Conservation (phyloP, 2,329 filamentous ascomycete genomes). For the Fusarium siculi region DNA sequence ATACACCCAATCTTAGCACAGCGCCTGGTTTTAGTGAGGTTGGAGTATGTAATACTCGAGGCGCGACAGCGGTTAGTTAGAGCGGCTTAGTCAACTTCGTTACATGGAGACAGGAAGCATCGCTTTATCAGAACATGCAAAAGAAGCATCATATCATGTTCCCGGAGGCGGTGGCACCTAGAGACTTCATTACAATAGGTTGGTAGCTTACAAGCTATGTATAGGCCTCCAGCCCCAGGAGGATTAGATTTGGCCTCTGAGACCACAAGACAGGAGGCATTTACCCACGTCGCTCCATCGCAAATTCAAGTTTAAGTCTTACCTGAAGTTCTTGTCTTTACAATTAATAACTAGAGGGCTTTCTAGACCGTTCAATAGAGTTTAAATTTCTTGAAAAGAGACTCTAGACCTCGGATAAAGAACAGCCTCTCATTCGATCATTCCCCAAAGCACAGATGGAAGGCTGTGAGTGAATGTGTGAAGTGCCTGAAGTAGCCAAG, state of each 20-base stretch:
- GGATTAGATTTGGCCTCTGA: neutral
- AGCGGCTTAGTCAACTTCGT: neutral
- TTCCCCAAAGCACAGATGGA: neutral
- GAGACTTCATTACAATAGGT: neutral
- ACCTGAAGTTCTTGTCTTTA: neutral
- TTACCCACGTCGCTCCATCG: neutral
- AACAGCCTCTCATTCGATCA: neutral
- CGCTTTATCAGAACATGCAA: neutral
- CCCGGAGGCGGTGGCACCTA: neutral
- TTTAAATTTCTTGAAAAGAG: neutral
- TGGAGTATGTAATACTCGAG: neutral
- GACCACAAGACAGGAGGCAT: neutral
- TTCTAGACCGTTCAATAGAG: no score
- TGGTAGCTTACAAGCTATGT: no score
- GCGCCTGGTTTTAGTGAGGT: constrained; percentile 4
- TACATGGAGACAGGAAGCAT: neutral
- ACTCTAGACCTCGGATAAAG: no score
- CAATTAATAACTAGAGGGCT: neutral
- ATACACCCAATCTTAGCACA: neutral
- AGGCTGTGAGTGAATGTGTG: no score
- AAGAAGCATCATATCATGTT: neutral
- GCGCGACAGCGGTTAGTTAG: neutral
- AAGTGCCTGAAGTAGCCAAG: neutral
- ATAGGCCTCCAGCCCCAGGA: neutral
- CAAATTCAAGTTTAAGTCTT: neutral